Evolutionary conservation across 352 stramenopile genomes (phyloP).

Genomic region (Phytopythium helicoides): DNA sequence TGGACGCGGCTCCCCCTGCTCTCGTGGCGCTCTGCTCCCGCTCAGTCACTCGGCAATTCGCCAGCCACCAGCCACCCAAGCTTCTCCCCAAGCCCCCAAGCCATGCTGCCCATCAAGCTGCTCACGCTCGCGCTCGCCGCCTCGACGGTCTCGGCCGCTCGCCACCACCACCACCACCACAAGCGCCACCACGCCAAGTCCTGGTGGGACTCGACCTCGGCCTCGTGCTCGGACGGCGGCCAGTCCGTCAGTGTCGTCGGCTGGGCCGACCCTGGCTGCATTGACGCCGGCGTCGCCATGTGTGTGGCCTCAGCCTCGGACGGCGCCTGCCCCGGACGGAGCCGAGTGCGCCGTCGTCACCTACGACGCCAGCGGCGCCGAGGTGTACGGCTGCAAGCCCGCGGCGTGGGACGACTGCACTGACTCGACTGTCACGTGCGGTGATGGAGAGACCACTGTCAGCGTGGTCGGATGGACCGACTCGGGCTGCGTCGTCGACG

Average conservation of each 20-base stretch:
- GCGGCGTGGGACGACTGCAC: neutral
- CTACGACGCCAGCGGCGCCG: neutral
- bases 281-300: slow-evolving; percentile 1
- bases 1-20: neutral
- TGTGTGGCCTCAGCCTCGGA: slow-evolving; percentile 2
- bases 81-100: neutral
- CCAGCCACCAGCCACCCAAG: neutral
- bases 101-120: neutral
- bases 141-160: neutral
- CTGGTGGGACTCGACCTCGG: slow-evolving; percentile 3
- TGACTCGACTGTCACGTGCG: neutral
- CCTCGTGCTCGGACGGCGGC: neutral
- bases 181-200: neutral
- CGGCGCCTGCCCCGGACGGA: slow-evolving; percentile 4
- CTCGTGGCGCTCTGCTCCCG: neutral
- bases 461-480: slow-evolving; percentile 7
- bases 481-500: neutral
- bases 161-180: neutral
- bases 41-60: slow-evolving; percentile 1
- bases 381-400: slow-evolving; percentile 3
- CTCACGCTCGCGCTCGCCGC: slow-evolving; percentile 4
- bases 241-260: slow-evolving; percentile 6
- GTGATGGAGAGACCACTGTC: slow-evolving; percentile 3
- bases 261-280: slow-evolving; percentile 2
- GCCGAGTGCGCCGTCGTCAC: slow-evolving; percentile 1